A percentile compares a stretch with the other conserved stretches of the same genome.
Evolutionary conservation across 148 eudicot genomes (phyloP).

Genomic region (Spergularia bocconei): DNA sequence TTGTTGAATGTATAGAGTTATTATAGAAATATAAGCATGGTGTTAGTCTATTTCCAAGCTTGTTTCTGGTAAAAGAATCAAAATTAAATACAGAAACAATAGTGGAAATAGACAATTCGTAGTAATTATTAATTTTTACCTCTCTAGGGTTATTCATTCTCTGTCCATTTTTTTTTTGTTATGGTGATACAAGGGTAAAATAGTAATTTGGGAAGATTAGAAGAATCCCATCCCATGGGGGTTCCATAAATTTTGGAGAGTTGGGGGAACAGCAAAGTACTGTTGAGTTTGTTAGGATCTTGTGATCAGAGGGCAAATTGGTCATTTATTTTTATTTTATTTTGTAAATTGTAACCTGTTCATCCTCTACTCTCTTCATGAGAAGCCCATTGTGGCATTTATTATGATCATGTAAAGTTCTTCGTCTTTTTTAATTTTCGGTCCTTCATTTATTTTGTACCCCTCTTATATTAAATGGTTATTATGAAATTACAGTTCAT

Average conservation of each 20-base stretch:
- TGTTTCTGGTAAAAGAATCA: slow-evolving; percentile 36
- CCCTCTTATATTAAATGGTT: not conserved
- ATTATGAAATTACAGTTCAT: not conserved
- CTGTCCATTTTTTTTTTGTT: not conserved
- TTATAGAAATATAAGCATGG: not conserved
- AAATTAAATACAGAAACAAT: slow-evolving; percentile 44
- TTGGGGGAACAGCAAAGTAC: not conserved
- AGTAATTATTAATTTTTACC: not conserved
- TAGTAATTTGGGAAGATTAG: slow-evolving; percentile 27
- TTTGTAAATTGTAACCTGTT: not conserved
- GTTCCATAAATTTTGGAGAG: slow-evolving; percentile 49
- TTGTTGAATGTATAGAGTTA: not conserved
- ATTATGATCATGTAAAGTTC: slow-evolving; percentile 38
- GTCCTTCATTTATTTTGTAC: slow-evolving; percentile 5
- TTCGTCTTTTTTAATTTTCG: slow-evolving; percentile 14
- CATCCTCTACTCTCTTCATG: slow-evolving; percentile 10
- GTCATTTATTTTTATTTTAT: not conserved
- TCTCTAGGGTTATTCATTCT: too few relatives aligned
- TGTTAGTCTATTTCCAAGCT: slow-evolving; percentile 54
- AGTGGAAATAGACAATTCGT: slow-evolving; percentile 37
- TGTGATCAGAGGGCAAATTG: slow-evolving; percentile 34
- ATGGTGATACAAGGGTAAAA: not conserved
- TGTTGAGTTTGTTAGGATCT: slow-evolving; percentile 22
- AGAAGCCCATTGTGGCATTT: slow-evolving; percentile 29
- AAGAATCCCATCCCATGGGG: slow-evolving; percentile 45